A percentile compares a stretch with the other conserved stretches of the same genome.
Evolutionary conservation across 106 monocot genomes (phyloP).

Genomic region (Phalaenopsis aphrodite): DNA sequence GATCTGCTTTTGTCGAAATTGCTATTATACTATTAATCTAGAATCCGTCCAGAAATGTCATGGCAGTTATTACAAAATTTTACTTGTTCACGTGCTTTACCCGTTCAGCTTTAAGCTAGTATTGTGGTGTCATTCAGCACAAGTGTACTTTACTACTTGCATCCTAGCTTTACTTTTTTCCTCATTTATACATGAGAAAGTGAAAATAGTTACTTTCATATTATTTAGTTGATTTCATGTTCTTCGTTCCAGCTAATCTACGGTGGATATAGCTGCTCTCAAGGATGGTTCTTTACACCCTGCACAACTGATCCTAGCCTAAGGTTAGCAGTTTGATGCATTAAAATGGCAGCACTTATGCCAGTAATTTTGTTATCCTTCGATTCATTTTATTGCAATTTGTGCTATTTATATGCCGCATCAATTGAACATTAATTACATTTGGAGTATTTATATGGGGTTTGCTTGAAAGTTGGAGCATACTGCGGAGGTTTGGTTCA

Average conservation of each 20-base stretch:
- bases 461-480: not conserved
- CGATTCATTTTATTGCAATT: not conserved
- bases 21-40: not conserved
- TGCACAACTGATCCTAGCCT: conserved; percentile 53
- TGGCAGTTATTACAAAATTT: not conserved
- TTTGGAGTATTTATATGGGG: not conserved
- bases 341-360: not conserved
- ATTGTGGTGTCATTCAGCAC: not conserved
- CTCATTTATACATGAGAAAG: not conserved
- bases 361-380: not conserved
- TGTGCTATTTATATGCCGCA: not conserved
- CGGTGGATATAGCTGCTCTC: conserved; percentile 70
- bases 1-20: not conserved
- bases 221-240: conserved; percentile 10
- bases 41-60: not conserved
- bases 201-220: not conserved
- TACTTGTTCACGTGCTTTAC: not conserved
- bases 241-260: conserved; percentile 57
- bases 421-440: not conserved
- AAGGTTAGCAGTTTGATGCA: conserved; percentile 38
- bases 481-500: not conserved
- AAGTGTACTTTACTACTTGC: not conserved
- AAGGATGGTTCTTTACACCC: conserved; percentile 91
- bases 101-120: not conserved
- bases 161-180: conserved; percentile 2